A percentile compares a stretch with the other conserved stretches of the same genome.
Evolutionary conservation across 345 rosid species (phyloP).

Genomic region (Eucalyptus cloeziana): DNA sequence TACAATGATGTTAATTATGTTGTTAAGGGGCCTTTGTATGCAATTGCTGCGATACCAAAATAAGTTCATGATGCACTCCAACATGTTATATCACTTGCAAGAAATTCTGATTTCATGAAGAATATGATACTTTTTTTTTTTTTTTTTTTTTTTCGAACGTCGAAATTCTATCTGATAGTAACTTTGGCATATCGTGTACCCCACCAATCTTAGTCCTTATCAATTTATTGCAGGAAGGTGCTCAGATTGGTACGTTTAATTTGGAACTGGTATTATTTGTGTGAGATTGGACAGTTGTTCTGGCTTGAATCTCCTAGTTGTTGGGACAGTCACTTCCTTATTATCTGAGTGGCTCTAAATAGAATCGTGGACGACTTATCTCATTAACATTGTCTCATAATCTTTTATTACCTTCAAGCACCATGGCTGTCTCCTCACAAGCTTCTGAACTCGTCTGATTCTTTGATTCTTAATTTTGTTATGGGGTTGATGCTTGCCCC

Average conservation of each 20-base stretch:
- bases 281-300: slow-evolving; percentile 14
- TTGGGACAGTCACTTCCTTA: neutral
- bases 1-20: too few relatives aligned
- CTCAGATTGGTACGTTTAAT: slow-evolving; percentile 24
- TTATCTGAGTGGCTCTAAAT: slow-evolving; percentile 4
- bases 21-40: neutral
- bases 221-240: slow-evolving; percentile 25
- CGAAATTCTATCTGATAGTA: neutral
- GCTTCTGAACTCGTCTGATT: neutral
- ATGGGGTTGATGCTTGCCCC: neutral
- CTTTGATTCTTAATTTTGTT: neutral
- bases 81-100: neutral
- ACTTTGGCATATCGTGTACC: neutral
- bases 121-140: neutral
- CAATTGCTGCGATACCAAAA: neutral
- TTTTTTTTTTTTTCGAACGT: neutral
- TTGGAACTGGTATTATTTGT: slow-evolving; percentile 15
- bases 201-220: slow-evolving; percentile 4
- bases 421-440: neutral
- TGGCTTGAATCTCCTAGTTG: slow-evolving; percentile 5
- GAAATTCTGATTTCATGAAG: neutral
- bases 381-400: neutral
- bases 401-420: slow-evolving; percentile 5
- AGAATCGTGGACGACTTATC: neutral
- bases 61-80: neutral